Conservation (phyloP, 2,329 filamentous ascomycete species). For the Zymoseptoria brevis region DNA sequence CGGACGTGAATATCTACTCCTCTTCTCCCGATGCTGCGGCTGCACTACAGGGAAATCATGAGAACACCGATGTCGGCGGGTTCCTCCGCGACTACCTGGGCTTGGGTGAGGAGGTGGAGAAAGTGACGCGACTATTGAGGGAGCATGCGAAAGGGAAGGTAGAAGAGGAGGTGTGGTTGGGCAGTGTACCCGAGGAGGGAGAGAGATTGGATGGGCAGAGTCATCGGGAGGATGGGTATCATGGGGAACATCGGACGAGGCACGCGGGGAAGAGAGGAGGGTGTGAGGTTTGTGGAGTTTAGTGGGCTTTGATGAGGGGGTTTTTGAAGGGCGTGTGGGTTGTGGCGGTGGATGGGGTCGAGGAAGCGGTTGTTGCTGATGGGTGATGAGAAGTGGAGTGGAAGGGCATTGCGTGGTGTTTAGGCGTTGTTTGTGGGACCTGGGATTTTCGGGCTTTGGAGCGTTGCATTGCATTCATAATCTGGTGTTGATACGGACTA, state of each 20-base stretch:
- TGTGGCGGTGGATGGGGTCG: constrained; percentile 2
- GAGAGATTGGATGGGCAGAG: constrained; percentile 41
- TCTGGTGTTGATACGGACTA: neutral
- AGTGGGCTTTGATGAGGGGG: constrained; percentile 3
- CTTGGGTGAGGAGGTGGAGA: constrained; percentile 71
- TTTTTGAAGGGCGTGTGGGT: constrained; percentile 3
- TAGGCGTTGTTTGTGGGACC: too few species aligned
- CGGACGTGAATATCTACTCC: constrained; percentile 95
- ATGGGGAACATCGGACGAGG: constrained; percentile 24
- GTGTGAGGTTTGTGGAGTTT: constrained; percentile 17
- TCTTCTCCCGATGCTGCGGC: constrained; percentile 58
- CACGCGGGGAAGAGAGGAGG: neutral
- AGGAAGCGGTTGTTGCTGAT: constrained; percentile 4
- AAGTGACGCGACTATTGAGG: constrained; percentile 67
- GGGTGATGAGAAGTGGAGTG: neutral
- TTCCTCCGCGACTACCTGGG: constrained; percentile 74
- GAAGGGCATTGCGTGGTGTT: too few species aligned
- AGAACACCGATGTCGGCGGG: constrained; percentile 85
- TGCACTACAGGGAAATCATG: constrained; percentile 72
- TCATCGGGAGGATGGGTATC: constrained; percentile 33
- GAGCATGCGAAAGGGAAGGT: constrained; percentile 41
- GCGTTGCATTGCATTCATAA: too few species aligned
- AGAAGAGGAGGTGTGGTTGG: constrained; percentile 37
- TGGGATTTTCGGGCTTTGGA: too few species aligned
- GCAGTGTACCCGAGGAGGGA: constrained; percentile 32